Percentiles rank a stretch among this genome's conserved stretches.
These are phyloP conservation scores for Hordeum pubiflorum DNA, from an alignment of 202 grass and related monocot species.

Conservation along the genomic window DNA sequence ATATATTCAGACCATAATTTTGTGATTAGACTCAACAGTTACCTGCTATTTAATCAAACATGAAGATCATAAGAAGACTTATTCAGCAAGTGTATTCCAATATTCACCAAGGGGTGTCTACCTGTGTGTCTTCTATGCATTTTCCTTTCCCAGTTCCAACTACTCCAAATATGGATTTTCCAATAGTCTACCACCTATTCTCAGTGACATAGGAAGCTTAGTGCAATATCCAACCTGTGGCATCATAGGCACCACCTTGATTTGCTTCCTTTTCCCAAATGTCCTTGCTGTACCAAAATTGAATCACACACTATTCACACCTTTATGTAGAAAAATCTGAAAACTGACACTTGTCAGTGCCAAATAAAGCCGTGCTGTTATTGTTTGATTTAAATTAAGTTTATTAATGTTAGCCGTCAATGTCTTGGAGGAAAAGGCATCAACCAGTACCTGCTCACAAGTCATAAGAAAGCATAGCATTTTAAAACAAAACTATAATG, in stretches of 20 bases:
- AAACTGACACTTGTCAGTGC: slow-evolving; percentile 21
- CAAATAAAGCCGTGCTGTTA: slow-evolving; percentile 32
- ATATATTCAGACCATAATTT: neutral
- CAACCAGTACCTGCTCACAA: slow-evolving; percentile 46
- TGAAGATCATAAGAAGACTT: slow-evolving; percentile 12
- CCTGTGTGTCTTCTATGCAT: slow-evolving; percentile 5
- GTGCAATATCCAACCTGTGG: slow-evolving; percentile 24
- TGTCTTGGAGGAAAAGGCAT: slow-evolving; percentile 54
- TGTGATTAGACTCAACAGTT: slow-evolving; percentile 1
- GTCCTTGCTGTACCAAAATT: slow-evolving; percentile 12
- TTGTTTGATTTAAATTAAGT: slow-evolving; percentile 34
- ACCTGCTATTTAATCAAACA: neutral
- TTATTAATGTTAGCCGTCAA: slow-evolving; percentile 50
- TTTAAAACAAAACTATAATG: slow-evolving; percentile 31
- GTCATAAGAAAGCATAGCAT: slow-evolving; percentile 39
- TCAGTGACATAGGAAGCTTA: slow-evolving; percentile 31
- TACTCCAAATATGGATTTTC: neutral
- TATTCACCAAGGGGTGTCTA: slow-evolving; percentile 17
- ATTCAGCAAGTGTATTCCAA: slow-evolving; percentile 9
- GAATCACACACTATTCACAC: slow-evolving; percentile 28
- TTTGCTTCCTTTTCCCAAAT: slow-evolving; percentile 36
- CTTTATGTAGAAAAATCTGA: slow-evolving; percentile 21
- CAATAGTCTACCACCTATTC: neutral
- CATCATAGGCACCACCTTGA: slow-evolving; percentile 15
- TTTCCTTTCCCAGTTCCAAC: slow-evolving; percentile 30